These are phyloP conservation scores for Aspergillus uvarum DNA, from an alignment of 2,329 filamentous ascomycete genomes.

Conservation along the genomic window DNA sequence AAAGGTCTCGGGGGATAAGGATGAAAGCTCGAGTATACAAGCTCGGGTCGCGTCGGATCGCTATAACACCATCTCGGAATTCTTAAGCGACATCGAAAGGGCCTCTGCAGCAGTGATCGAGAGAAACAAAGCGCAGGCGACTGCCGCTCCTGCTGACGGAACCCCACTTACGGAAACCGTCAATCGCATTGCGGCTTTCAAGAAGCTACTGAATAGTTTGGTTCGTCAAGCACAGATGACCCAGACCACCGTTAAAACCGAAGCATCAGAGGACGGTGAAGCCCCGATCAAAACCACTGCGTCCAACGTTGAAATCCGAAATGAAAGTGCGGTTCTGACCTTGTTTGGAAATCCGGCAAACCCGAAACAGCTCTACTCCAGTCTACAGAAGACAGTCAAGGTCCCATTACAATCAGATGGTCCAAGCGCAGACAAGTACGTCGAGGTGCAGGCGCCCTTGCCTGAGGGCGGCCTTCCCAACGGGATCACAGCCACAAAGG, in stretches of 20 bases:
- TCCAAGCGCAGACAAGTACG: slow-evolving; percentile 33
- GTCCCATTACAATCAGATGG: slow-evolving; percentile 38
- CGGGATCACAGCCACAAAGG: slow-evolving; percentile 68
- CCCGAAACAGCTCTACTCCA: slow-evolving; percentile 80
- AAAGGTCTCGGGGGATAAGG: slow-evolving; percentile 39
- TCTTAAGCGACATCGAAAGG: slow-evolving; percentile 44
- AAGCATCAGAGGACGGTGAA: slow-evolving; percentile 35
- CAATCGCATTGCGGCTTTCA: slow-evolving; percentile 57
- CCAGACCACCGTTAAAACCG: slow-evolving; percentile 36
- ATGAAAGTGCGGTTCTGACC: slow-evolving; percentile 66
- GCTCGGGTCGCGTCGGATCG: slow-evolving; percentile 37
- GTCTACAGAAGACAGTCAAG: slow-evolving; percentile 60
- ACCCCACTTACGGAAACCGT: slow-evolving; percentile 37
- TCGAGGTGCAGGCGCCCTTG: slow-evolving; percentile 51
- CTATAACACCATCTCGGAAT: slow-evolving; percentile 44
- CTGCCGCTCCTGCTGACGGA: slow-evolving; percentile 26
- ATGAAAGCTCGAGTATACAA: slow-evolving; percentile 39
- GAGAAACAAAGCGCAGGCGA: slow-evolving; percentile 33
- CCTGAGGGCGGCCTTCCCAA: slow-evolving; percentile 69
- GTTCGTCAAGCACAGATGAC: slow-evolving; percentile 61
- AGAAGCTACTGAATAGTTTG: slow-evolving; percentile 62
- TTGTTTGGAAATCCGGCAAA: slow-evolving; percentile 73
- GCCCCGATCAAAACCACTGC: slow-evolving; percentile 38
- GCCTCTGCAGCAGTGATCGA: slow-evolving; percentile 40
- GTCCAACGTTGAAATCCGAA: slow-evolving; percentile 42